Evolutionary conservation across 1,284 basidiomycete genomes (phyloP).

Genomic region (Coniferiporia sulphurascens): DNA sequence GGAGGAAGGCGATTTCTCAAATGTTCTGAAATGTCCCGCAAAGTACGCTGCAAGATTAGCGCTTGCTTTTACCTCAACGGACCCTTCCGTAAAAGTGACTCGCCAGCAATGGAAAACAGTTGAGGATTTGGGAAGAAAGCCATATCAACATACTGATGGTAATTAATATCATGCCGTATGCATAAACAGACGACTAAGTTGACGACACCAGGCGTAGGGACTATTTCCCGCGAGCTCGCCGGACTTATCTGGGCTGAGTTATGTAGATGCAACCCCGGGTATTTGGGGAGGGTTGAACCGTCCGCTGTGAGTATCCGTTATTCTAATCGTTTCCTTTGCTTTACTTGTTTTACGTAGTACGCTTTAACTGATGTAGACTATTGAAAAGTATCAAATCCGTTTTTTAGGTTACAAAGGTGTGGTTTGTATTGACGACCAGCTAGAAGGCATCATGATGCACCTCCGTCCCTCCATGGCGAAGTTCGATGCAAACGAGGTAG

Average conservation of each 20-base stretch:
- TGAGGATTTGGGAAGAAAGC: conserved; percentile 42
- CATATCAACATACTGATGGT: conserved; percentile 65
- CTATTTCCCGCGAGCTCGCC: conserved; percentile 58
- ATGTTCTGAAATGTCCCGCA: conserved; percentile 56
- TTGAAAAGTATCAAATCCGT: conserved; percentile 64
- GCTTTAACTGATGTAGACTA: not conserved
- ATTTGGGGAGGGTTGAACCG: conserved; percentile 38
- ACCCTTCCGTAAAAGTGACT: conserved; percentile 56
- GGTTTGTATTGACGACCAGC: conserved; percentile 54
- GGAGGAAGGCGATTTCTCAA: conserved; percentile 59
- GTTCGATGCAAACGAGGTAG: conserved; percentile 47
- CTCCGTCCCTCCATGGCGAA: conserved; percentile 72
- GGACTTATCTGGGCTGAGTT: conserved; percentile 53
- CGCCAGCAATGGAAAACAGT: conserved; percentile 57
- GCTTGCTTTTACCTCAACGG: conserved; percentile 79
- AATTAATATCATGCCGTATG: not conserved
- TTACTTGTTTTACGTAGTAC: not conserved
- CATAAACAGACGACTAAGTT: conserved; percentile 25
- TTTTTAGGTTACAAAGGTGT: conserved; percentile 77
- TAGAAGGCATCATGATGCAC: conserved; percentile 53
- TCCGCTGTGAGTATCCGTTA: conserved; percentile 45
- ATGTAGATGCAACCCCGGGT: conserved; percentile 38
- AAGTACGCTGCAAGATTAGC: conserved; percentile 77
- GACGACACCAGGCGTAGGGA: conserved; percentile 39
- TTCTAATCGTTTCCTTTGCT: not conserved